phyloP scores from a whole-genome alignment of 1,139 yeast species.

The Yamadazyma dushanensis region DNA sequence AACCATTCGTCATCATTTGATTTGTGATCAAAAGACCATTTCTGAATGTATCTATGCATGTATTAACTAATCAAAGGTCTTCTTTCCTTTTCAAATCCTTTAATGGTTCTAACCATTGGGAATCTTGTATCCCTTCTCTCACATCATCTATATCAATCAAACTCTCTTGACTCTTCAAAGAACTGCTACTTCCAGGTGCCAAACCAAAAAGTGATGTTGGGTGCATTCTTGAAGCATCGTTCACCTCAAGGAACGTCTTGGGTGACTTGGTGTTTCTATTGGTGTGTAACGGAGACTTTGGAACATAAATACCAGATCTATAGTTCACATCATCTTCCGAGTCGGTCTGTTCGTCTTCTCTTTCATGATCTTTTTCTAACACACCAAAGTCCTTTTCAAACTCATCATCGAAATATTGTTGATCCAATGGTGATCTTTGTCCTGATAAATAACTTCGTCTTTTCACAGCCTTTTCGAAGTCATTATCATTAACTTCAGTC shows the following conservation, averaged over 20 bases:
- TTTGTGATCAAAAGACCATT: too few relatives aligned
- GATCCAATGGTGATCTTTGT: slow-evolving; percentile 15
- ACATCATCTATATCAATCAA: slow-evolving; percentile 24
- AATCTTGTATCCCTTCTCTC: slow-evolving; percentile 26
- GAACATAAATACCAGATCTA: slow-evolving; percentile 30
- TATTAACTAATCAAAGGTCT: not conserved
- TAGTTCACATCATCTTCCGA: slow-evolving; percentile 4
- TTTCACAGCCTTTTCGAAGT: slow-evolving; percentile 26
- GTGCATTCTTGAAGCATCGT: slow-evolving; percentile 11
- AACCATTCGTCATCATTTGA: too few relatives aligned
- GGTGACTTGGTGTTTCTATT: slow-evolving; percentile 15
- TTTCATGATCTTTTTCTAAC: not conserved
- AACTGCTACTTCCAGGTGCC: slow-evolving; percentile 7
- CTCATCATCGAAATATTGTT: slow-evolving; percentile 10
- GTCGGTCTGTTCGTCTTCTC: not conserved
- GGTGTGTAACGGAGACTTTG: slow-evolving; percentile 31
- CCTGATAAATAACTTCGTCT: slow-evolving; percentile 28
- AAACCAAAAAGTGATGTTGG: slow-evolving; percentile 5
- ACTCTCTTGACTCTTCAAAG: slow-evolving; percentile 4
- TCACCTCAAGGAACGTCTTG: slow-evolving; percentile 20
- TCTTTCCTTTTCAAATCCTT: slow-evolving; percentile 10
- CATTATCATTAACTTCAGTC: slow-evolving; percentile 23
- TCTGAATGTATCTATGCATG: too few relatives aligned
- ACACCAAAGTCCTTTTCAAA: slow-evolving; percentile 15
- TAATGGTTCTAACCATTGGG: slow-evolving; percentile 31